A percentile compares a stretch with the other conserved stretches of the same genome.
These are phyloP conservation scores for Hygrophoropsis aurantiaca DNA, from an alignment of 768 basidiomycete genomes.

Conservation along the genomic window DNA sequence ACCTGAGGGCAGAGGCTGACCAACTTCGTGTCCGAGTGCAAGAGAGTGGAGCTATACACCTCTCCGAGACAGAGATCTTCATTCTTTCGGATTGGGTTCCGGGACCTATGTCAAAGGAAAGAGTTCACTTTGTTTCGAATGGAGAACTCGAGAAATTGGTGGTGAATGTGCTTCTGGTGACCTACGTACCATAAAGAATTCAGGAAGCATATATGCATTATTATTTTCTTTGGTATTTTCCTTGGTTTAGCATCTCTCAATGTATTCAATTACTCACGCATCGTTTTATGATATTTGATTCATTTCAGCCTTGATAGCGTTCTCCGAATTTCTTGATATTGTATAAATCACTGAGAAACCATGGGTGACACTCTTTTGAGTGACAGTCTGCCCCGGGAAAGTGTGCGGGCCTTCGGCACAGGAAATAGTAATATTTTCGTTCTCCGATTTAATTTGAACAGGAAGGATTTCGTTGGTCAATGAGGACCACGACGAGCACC, in stretches of 20 bases:
- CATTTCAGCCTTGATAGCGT: too few species aligned
- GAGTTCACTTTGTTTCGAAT: constrained; percentile 65
- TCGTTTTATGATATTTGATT: too few species aligned
- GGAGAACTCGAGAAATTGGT: constrained; percentile 72
- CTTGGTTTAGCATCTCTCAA: too few species aligned
- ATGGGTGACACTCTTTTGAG: too few species aligned
- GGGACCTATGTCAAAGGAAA: constrained; percentile 55
- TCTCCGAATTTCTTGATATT: too few species aligned
- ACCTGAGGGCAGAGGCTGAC: constrained; percentile 25
- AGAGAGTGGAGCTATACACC: constrained; percentile 64
- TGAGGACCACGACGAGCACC: constrained; percentile 44
- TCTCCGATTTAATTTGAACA: constrained; percentile 22
- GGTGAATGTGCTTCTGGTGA: constrained; percentile 73
- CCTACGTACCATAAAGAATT: constrained; percentile 57
- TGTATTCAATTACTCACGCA: too few species aligned
- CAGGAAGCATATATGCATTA: too few species aligned
- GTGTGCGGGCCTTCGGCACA: neutral
- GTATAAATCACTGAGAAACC: too few species aligned
- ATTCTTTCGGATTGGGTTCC: constrained; percentile 55
- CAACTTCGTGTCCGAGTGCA: constrained; percentile 56
- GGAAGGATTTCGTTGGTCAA: constrained; percentile 28
- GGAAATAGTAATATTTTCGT: constrained; percentile 6
- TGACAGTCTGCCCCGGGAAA: too few species aligned
- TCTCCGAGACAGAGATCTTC: constrained; percentile 62
- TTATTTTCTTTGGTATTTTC: too few species aligned